Base-by-base conservation (phyloP, 1,139 yeast genomes). In the Magnusiomyces fungicola region DNA sequence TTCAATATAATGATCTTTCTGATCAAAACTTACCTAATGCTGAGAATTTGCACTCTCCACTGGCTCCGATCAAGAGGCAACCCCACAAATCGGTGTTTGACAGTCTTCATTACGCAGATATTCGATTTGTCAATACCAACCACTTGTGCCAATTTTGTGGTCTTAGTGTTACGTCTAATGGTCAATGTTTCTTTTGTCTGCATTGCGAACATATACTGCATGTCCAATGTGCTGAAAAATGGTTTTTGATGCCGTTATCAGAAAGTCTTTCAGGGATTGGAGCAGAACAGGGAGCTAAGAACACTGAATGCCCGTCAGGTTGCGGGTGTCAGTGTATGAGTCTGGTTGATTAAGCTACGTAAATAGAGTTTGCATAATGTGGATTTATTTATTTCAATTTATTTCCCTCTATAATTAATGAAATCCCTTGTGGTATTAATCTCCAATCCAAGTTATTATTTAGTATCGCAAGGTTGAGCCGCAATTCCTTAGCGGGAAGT, bases 231-330 rank as follows among this genome's bases (percentile, higher is more conserved):
- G 95, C 95, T 0, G 67, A 73, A 14, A 75, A 75, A 49, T 90
- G 97, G 97, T 89, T 95, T 90, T 48, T 45, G 6, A 14, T 18
- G 16, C 36, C 36, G 7, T 27, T 12, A 32, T n/a, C n/a, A n/a
- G n/a, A n/a, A n/a, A n/a, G n/a, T n/a, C n/a, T n/a, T n/a, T n/a
- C n/a, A n/a, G n/a, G n/a, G n/a, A n/a, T n/a, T n/a, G n/a, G n/a
- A n/a, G n/a, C n/a, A n/a, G 68, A 67, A 16, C 69, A 65, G 0
- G 73, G 71, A 2, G 69, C 67, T n/a, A 59, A n/a, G n/a, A n/a
- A n/a, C n/a, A n/a, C 59, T 41, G 88, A 83, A 58, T 90, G 97
- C 65, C 83, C 95, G 0, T 78, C 88, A 52, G 97, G 97, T 0
- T 90, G 97, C 68, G 96, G 96, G 0, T 90, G 97, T 61, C 58